These are phyloP conservation scores for Heterococcus sp. DNA, from an alignment of 108 stramenopile genomes.

Conservation along the genomic window DNA sequence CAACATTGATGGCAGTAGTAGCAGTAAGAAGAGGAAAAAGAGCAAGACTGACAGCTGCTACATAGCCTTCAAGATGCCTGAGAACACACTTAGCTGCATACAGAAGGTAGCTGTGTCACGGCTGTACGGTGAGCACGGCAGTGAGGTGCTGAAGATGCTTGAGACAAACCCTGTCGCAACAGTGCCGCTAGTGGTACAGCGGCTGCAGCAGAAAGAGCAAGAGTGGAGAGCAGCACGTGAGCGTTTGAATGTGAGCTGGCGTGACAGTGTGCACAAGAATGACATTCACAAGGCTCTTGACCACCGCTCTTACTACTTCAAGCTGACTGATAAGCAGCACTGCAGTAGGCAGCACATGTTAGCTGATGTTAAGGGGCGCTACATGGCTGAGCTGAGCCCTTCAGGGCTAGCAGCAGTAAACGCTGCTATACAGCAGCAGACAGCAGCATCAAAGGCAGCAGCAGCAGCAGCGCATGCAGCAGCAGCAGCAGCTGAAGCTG, in stretches of 20 bases:
- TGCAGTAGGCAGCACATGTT: no score
- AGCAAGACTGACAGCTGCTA: not conserved
- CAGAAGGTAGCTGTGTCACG: constrained; percentile 90
- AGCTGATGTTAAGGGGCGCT: no score
- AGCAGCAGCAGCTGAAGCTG: no score
- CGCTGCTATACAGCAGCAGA: no score
- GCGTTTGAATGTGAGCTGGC: not conserved
- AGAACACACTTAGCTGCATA: constrained; percentile 71
- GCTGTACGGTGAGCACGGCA: constrained; percentile 88
- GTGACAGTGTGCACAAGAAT: not conserved
- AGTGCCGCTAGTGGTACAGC: constrained; percentile 84
- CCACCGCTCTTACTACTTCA: not conserved
- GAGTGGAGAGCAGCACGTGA: not conserved
- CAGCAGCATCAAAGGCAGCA: no score
- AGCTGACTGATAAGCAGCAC: not conserved
- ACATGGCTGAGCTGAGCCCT: no score
- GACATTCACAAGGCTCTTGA: not conserved
- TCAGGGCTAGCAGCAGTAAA: no score
- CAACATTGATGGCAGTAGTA: not conserved
- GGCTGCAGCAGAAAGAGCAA: constrained; percentile 90
- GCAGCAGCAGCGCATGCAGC: no score
- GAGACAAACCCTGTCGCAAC: constrained; percentile 82
- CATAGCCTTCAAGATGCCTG: constrained; percentile 62
- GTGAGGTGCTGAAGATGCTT: constrained; percentile 81
- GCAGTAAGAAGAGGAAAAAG: not conserved